Evolutionary conservation across 139 green algal genomes (phyloP), one percentile per base, ranked within the genome.

Genomic region (Choricystis sp.): DNA sequence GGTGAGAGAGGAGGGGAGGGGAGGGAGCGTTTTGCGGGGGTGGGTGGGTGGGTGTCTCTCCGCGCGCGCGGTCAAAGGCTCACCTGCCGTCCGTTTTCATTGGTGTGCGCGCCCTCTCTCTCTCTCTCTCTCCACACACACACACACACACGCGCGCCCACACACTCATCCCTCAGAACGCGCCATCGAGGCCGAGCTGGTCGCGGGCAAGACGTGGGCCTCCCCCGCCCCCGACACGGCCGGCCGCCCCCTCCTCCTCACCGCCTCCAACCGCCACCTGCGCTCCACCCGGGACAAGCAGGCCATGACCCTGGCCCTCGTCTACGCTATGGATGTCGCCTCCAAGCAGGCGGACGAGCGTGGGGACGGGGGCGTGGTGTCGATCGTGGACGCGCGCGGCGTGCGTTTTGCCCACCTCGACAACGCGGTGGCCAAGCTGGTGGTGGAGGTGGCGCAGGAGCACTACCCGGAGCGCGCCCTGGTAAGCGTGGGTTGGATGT

Each of bases 401-500:
- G 40, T 52, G 40, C 9, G 40, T 9, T 16, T 52, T 9, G 40
- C 9, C 40, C 9, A 52, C 40, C 40, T 52, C 40, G 40, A 52
- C 40, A 16, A 16, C 40, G 40, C 9, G 16, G 16, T 16, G 40
- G 9, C 40, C 40, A 52, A 52, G 40, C 9, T 16, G 40, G 40
- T 52, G 9, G 40, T 52, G 9, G 9, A 16, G 40, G 40, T 52
- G 9, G 40, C 40, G 40, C 40, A 52, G 40, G 40, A 9, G 40
- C 9, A 9, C 9, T 52, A 52, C 40, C 40, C 40, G 40, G 40
- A 52, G 16, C 40, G 40, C 40, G 30, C 90, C 1, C 73, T 86
- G 1, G 57, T 29, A 27, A 74, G 56, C 31, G 48, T 67, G 2
- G 79, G 75, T 63, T 81, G 61, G 27, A 67, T 57, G 48, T 63